Conservation (phyloP, 768 basidiomycete species). For the Lepiota brunneoincarnata region DNA sequence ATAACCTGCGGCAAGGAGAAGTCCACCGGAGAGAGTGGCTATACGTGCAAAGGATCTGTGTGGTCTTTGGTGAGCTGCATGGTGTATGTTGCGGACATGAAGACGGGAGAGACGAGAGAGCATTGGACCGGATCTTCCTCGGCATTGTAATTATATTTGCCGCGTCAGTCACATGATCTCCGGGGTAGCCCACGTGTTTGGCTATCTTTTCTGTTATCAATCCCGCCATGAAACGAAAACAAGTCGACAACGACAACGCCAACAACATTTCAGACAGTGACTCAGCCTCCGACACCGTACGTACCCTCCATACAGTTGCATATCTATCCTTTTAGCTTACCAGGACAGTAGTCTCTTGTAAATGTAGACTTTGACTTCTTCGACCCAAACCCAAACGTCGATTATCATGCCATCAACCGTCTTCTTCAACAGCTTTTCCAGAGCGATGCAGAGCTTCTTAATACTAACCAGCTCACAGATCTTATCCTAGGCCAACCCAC, state of each 20-base stretch:
- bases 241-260: slow-evolving; percentile 34
- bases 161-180: slow-evolving; percentile 7
- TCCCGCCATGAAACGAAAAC: slow-evolving; percentile 43
- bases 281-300: slow-evolving; percentile 34
- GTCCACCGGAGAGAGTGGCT: slow-evolving; percentile 6
- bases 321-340: slow-evolving; percentile 28
- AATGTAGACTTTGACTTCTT: slow-evolving; percentile 95
- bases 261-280: slow-evolving; percentile 31
- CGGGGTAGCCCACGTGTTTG: not conserved
- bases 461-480: slow-evolving; percentile 74
- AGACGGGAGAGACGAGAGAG: slow-evolving; percentile 10
- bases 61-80: not conserved
- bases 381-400: slow-evolving; percentile 75
- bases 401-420: slow-evolving; percentile 85
- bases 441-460: slow-evolving; percentile 68
- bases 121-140: slow-evolving; percentile 13
- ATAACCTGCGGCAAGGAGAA: slow-evolving; percentile 11
- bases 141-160: not conserved
- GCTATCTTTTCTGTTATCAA: slow-evolving; percentile 4
- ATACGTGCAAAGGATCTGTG: slow-evolving; percentile 5
- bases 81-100: not conserved
- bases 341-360: slow-evolving; percentile 53
- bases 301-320: slow-evolving; percentile 2
- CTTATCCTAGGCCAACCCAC: slow-evolving; percentile 70
- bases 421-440: slow-evolving; percentile 69